phyloP scores from a whole-genome alignment of 345 rosid genomes.

The Pelargonium nanum region DNA sequence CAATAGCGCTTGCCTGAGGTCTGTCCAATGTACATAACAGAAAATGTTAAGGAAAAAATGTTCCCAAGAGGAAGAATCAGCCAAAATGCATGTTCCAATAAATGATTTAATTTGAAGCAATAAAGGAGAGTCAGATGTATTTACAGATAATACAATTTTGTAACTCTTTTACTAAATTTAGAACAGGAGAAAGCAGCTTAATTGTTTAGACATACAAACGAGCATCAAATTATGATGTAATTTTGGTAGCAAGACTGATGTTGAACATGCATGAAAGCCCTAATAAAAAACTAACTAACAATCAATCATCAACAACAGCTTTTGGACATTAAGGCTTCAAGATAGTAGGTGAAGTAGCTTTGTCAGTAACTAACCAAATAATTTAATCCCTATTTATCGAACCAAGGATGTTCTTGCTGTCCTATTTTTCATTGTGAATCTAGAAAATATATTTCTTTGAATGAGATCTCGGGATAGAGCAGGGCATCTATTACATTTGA shows the following conservation, averaged over 20 bases:
- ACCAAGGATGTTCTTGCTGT: not conserved
- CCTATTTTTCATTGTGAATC: not conserved
- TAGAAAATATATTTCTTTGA: not conserved
- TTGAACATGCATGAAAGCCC: no score
- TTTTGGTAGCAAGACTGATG: no score
- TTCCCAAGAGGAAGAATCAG: not conserved
- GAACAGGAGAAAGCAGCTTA: no score
- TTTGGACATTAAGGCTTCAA: no score
- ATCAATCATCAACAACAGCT: no score
- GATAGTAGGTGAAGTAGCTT: no score
- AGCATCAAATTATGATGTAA: no score
- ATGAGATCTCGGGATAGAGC: no score
- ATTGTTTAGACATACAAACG: not conserved
- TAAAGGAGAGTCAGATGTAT: not conserved
- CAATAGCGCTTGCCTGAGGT: slow-evolving; percentile 39
- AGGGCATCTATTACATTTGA: no score
- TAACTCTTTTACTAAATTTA: not conserved
- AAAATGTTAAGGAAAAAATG: not conserved
- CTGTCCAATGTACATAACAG: slow-evolving; percentile 32
- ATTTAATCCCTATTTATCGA: not conserved
- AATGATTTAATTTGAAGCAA: not conserved
- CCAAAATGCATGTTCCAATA: not conserved
- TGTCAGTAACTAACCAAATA: no score
- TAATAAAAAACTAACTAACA: no score
- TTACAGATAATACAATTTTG: not conserved